Base-by-base conservation (phyloP, 1,284 basidiomycete species). In the Takashimella koratensis region DNA sequence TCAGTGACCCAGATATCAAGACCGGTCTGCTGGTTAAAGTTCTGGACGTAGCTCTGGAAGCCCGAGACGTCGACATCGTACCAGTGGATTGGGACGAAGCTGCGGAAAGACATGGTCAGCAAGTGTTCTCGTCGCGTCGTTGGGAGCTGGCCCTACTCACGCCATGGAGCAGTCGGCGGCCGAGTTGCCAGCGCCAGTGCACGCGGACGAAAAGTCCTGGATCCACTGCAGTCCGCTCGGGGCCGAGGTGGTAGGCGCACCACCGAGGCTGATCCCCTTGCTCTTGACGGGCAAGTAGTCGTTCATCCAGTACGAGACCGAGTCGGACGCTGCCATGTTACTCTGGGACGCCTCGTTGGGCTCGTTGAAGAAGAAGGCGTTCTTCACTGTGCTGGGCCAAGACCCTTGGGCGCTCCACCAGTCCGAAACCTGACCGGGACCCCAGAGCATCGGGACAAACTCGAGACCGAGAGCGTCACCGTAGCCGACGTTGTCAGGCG, bases 401-500 rank as follows among this genome's bases (percentile, higher is more conserved):
- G 45, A 53, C 47, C 49, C 58, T 47, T 68, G 62, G 49, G 64
- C 59, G 30, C 48, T 51, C 49, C 57, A 57, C 62, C 66, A 76
- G 45, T 72, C 71, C 23, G 47, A 47, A 23, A 65, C 57, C 52
- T 74, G 68, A 57, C 75, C 56, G 66, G 83, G 56, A 62, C 86
- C 84, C 86, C 86, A 88, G 11, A 87, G 74, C 86, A 87, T 86
- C 52, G 85, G 81, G 58, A 81, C 79, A 70, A 77, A 82, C 16
- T 80, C 71, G 49, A 83, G 72, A 41, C 81, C 82, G 52, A 79
- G 71, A 1, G 23, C 13, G 24, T 52, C 51, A 24, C 22, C 26
- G 11, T 45, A 43, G 12, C n/a, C 53, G 47, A 70, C 70, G 45
- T 43, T 42, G 46, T 36, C 49, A 5, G 59, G 53, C 12, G 43